These are phyloP conservation scores for Chrysoporthe puriensis DNA, from an alignment of 2,329 filamentous ascomycete species.

Conservation along the genomic window DNA sequence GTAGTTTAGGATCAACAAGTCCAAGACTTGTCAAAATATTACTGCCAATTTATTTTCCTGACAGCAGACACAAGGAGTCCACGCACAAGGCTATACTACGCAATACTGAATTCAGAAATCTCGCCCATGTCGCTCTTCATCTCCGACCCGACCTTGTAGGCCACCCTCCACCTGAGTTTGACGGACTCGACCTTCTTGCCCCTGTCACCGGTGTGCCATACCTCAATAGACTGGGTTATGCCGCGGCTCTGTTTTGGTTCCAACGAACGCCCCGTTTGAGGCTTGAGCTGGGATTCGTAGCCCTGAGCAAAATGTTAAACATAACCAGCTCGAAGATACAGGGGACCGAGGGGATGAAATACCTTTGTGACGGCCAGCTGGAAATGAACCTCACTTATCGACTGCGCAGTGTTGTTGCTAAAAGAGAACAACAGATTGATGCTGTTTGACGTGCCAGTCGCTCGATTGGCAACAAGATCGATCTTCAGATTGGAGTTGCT, in stretches of 20 bases:
- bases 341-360: slow-evolving; percentile 17
- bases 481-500: slow-evolving; percentile 73
- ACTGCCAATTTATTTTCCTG: not conserved
- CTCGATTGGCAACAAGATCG: slow-evolving; percentile 70
- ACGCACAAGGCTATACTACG: slow-evolving; percentile 44
- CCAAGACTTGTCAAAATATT: not conserved
- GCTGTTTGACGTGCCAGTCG: slow-evolving; percentile 54
- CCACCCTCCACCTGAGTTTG: slow-evolving; percentile 87
- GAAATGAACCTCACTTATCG: slow-evolving; percentile 81
- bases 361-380: slow-evolving; percentile 95
- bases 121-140: slow-evolving; percentile 81
- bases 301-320: slow-evolving; percentile 56
- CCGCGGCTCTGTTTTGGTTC: slow-evolving; percentile 73
- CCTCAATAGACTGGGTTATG: slow-evolving; percentile 78
- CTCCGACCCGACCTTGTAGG: slow-evolving; percentile 72
- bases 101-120: slow-evolving; percentile 77
- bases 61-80: slow-evolving; percentile 3
- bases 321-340: not conserved
- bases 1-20: not conserved
- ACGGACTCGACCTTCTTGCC: slow-evolving; percentile 73
- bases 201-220: slow-evolving; percentile 73
- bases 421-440: slow-evolving; percentile 79
- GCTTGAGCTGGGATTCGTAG: slow-evolving; percentile 79
- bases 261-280: slow-evolving; percentile 80
- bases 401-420: slow-evolving; percentile 75